phyloP scores from a whole-genome alignment of 1,139 yeast genomes.

The Debaryomycetaceae sp. region DNA sequence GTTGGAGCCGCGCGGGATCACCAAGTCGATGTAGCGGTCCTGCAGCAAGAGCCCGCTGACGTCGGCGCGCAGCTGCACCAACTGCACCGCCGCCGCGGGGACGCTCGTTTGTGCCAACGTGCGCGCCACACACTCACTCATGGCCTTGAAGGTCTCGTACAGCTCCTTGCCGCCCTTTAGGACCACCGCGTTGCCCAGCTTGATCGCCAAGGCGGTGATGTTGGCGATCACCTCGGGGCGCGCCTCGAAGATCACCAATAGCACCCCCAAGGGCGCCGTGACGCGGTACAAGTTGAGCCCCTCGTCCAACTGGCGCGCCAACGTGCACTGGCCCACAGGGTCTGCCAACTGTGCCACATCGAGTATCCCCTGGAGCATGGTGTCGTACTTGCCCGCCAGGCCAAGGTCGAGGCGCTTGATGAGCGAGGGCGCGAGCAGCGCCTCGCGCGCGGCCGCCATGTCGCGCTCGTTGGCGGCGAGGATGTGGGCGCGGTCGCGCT shows the following conservation, averaged over 20 bases:
- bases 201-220: conserved; percentile 90
- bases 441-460: conserved; percentile 59
- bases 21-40: conserved; percentile 88
- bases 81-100: conserved; percentile 77
- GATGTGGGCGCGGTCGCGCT: conserved; percentile 54
- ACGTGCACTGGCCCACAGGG: conserved; percentile 82
- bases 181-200: conserved; percentile 94
- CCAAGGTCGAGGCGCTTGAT: conserved; percentile 81
- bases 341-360: conserved; percentile 88
- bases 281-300: conserved; percentile 77
- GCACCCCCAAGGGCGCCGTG: conserved; percentile 92
- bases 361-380: conserved; percentile 90
- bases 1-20: conserved; percentile 95
- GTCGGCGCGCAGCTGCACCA: conserved; percentile 84
- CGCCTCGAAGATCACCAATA: conserved; percentile 89
- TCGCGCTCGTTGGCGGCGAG: conserved; percentile 72
- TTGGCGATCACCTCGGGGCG: conserved; percentile 99
- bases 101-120: conserved; percentile 63
- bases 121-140: conserved; percentile 66
- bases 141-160: conserved; percentile 72
- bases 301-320: conserved; percentile 82
- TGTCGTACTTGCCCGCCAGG: conserved; percentile 78
- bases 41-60: conserved; percentile 80
- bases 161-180: conserved; percentile 97
- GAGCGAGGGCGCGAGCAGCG: conserved; percentile 61